Conservation (phyloP, 75 land plant genomes). For the Pinus taeda region DNA sequence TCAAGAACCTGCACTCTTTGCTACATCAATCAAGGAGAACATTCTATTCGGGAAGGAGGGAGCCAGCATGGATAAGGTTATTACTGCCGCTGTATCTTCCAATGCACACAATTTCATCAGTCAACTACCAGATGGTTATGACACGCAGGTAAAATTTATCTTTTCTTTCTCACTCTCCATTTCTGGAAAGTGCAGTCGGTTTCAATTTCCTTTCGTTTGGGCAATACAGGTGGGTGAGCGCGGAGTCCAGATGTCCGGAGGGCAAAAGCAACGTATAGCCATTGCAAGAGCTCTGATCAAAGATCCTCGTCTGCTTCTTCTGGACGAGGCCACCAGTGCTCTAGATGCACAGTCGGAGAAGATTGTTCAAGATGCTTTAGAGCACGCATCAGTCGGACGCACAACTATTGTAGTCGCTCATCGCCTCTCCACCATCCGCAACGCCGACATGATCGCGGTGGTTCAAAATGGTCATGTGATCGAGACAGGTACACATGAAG, state of each 20-base stretch:
- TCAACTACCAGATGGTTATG: constrained; percentile 23
- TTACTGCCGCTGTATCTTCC: not conserved
- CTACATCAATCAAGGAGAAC: constrained; percentile 32
- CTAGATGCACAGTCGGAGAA: constrained; percentile 34
- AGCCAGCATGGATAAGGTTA: too few species aligned
- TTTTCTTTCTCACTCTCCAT: too few species aligned
- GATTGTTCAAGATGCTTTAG: constrained; percentile 33
- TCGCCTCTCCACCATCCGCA: constrained; percentile 33
- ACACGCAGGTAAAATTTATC: constrained; percentile 15
- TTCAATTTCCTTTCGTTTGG: too few species aligned
- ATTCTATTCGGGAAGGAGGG: constrained; percentile 11
- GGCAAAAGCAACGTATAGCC: constrained; percentile 35
- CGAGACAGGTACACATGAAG: constrained; percentile 11
- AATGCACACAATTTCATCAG: constrained; percentile 17
- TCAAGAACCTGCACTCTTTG: constrained; percentile 9
- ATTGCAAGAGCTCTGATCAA: constrained; percentile 32
- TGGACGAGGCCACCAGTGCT: constrained; percentile 42
- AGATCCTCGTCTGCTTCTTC: constrained; percentile 21
- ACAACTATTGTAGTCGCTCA: constrained; percentile 36
- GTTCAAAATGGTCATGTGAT: constrained; percentile 21
- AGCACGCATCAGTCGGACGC: constrained; percentile 21
- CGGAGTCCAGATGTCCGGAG: constrained; percentile 34
- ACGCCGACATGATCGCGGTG: constrained; percentile 31
- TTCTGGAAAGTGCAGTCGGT: too few species aligned
- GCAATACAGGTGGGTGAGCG: constrained; percentile 13